Evolutionary conservation across 192 early-diverging fungal genomes (phyloP).

Genomic region (Obelidium mucronatum): DNA sequence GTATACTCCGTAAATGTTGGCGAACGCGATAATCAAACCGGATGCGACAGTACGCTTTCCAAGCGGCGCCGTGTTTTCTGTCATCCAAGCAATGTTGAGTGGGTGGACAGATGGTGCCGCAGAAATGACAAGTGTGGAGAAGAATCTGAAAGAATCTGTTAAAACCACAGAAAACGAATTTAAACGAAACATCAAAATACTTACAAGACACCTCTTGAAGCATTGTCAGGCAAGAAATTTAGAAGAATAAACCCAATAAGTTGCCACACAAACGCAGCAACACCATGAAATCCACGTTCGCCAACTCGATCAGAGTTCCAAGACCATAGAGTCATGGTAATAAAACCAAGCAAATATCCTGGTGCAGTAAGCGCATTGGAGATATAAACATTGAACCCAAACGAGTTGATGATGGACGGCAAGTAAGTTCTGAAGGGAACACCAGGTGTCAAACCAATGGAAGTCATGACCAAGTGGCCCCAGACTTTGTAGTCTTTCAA

Average conservation of each 20-base stretch:
- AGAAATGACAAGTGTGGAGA: constrained; percentile 7
- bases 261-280: constrained; percentile 18
- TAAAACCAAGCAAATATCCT: constrained; percentile 16
- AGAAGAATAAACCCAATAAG: constrained; percentile 41
- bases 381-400: constrained; percentile 39
- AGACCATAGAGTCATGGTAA: too few species aligned
- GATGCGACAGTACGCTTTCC: constrained; percentile 45
- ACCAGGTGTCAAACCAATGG: constrained; percentile 7
- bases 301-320: too few species aligned
- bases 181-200: too few species aligned
- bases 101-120: constrained; percentile 22
- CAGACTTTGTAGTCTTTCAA: constrained; percentile 40
- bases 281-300: constrained; percentile 16
- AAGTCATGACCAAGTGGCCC: constrained; percentile 35
- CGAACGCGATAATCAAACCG: constrained; percentile 31
- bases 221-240: constrained; percentile 23
- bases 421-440: constrained; percentile 39
- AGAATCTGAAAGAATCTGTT: not conserved
- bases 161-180: too few species aligned
- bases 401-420: constrained; percentile 41
- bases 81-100: too few species aligned
- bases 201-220: constrained; percentile 1
- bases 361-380: constrained; percentile 44
- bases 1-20: constrained; percentile 39
- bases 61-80: constrained; percentile 34